Evolutionary conservation across 148 eudicot species (phyloP), one percentile per base, ranked within the genome.

Genomic region (Dianthus caryophyllus): DNA sequence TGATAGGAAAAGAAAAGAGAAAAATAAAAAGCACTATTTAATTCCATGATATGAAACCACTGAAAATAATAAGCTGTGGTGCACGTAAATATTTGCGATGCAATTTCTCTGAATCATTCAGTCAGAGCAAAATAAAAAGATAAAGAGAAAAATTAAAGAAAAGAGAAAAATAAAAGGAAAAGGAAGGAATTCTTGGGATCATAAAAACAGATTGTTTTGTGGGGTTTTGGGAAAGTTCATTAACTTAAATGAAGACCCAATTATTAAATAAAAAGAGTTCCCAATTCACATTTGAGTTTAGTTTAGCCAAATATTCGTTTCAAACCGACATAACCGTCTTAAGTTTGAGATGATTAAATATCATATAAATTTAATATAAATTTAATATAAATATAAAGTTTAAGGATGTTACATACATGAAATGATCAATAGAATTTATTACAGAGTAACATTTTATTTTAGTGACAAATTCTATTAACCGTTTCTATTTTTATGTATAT

Each of bases 131-230:
- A 68, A 51, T n/a, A n/a, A 26, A 54, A 69, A 57, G 18, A 48
- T 51, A 61, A 31, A 68, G 13, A 20, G 36, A 46, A 66, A n/a
- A n/a, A n/a, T n/a, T n/a, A n/a, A n/a, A n/a, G 50, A 26, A 78
- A 41, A 41, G 10, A 41, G 44, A 41, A 68, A 63, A 62, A 69
- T 72, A 61, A 30, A 73, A 76, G 62, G 66, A 44, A 47, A 26
- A 66, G 67, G 63, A 68, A 75, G 69, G 77, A 46, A 64, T 38
- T 58, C 76, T 80, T 63, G 84, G 84, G 84, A 80, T 83, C 78
- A 80, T 78, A 57, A 76, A 52, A 76, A 52, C 63, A 52, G 67
- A 71, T 75, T 55, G 67, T 69, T 69, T n/a, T 64, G 70, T 75
- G 61, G 73, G 73, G 65, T 31, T 56, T 24, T 47, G 74, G 66